These are phyloP conservation scores for Annona squamosa DNA, from an alignment of 164 flowering plant species.

Conservation along the genomic window DNA sequence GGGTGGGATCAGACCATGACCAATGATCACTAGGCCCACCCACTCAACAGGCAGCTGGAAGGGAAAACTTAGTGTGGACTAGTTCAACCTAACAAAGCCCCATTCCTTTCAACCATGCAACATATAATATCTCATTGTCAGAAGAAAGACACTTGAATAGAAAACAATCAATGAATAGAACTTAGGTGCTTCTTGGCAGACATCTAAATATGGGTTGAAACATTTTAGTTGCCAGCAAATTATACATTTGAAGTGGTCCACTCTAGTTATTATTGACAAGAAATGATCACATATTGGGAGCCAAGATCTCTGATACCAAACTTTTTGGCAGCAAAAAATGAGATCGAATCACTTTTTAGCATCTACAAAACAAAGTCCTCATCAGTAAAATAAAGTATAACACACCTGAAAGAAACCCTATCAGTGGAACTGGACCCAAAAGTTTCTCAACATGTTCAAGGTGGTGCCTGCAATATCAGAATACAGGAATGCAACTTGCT, in stretches of 20 bases:
- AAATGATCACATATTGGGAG: no score
- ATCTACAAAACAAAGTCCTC: not conserved
- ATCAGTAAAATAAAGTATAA: not conserved
- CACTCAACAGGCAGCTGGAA: not conserved
- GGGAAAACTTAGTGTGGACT: not conserved
- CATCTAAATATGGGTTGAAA: not conserved
- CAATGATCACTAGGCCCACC: not conserved
- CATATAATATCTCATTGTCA: not conserved
- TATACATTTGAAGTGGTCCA: no score
- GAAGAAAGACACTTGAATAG: not conserved
- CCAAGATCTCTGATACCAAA: no score
- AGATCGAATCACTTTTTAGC: not conserved
- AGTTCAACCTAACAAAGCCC: not conserved
- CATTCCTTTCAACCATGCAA: not conserved
- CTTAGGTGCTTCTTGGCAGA: not conserved
- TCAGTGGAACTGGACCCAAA: slow-evolving; percentile 67
- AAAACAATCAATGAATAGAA: not conserved
- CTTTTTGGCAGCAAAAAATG: no score
- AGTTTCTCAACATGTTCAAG: slow-evolving; percentile 56
- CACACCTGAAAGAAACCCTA: slow-evolving; percentile 79
- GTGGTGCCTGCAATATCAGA: slow-evolving; percentile 46
- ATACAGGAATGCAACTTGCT: no score
- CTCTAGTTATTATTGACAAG: no score
- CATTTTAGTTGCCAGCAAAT: no score
- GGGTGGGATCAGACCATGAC: not conserved